Base-by-base conservation (phyloP, 305 asterid genomes). In the Fraxinus nigra region DNA sequence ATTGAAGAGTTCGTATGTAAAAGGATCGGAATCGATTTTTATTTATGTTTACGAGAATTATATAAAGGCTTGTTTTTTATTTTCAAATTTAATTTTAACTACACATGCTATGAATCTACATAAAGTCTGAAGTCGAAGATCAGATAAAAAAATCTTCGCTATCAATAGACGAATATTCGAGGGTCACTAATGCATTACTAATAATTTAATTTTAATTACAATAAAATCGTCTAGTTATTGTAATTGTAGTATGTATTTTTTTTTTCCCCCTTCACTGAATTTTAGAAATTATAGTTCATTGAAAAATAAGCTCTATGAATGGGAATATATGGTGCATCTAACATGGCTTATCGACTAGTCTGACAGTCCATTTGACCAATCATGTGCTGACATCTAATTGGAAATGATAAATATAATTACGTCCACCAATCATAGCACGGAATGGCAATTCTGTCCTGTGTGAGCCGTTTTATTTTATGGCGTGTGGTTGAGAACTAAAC, bases 361-460 rank as follows among this genome's bases (percentile, higher is more conserved):
- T 18, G 70, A 22, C 16, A 8, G 28, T 22, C 2, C 72, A 61
- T 22, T 5, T 20, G 30, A 61, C 72, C 72, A 61, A 61, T 61
- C 33, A 61, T 18, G 30, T 59, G 20, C 30, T 6, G 10, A 38
- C 5, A 38, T 38, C 46, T 8, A 11, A 38, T 38, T 59, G 28
- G 67, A 56, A 56, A n/a, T 35, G 9, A 5, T 72, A 26, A 34
- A 38, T 81, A 38, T 59, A 75, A 75, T 46, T 81, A 81, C 3
- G 7, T 43, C 70, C 77, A 75, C 81, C 85, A 77, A 82, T 82
- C 85, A 82, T 67, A 80, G 81, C 34, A 76, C 78, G 11, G 1
- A 3, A 38, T 38, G 46, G 43, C 78, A 76, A 76, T 38, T 76
- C 35, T 65, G 72, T 76, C 84, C 48, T 11, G 24, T 40, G 28